These are phyloP conservation scores for Uromyces viciae-fabae DNA, from an alignment of 1,284 basidiomycete species.

Conservation along the genomic window DNA sequence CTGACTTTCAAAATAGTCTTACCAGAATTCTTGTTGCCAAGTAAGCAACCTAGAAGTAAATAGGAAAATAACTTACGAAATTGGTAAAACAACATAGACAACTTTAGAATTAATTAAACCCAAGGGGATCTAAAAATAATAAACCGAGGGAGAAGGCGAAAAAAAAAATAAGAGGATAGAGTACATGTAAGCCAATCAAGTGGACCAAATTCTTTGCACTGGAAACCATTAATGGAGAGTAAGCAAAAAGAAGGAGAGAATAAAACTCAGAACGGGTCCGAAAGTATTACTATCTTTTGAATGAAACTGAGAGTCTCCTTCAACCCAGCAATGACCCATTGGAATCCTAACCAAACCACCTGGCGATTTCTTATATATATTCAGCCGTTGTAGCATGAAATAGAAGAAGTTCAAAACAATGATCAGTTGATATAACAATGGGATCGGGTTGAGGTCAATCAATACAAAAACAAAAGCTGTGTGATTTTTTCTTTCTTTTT, in stretches of 20 bases:
- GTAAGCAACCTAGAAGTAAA: not conserved
- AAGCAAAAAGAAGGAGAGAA: slow-evolving; percentile 56
- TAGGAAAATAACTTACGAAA: not conserved
- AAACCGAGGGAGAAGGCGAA: not conserved
- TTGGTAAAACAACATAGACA: not conserved
- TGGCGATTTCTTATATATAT: too few species aligned
- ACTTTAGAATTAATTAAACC: slow-evolving; percentile 21
- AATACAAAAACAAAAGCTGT: too few species aligned
- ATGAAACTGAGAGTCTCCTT: slow-evolving; percentile 60
- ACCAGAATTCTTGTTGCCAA: not conserved
- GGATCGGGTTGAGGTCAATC: too few species aligned
- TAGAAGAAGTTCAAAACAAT: too few species aligned
- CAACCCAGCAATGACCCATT: slow-evolving; percentile 58
- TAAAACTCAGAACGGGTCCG: slow-evolving; percentile 58
- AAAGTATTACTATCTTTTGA: slow-evolving; percentile 59
- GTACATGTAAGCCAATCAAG: not conserved
- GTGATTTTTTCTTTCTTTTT: too few species aligned
- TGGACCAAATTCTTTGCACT: not conserved
- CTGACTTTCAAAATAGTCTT: too few species aligned
- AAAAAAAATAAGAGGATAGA: not conserved
- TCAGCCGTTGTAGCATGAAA: too few species aligned
- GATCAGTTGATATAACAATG: too few species aligned
- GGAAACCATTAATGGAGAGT: too few species aligned
- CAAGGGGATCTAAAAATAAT: not conserved
- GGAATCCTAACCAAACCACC: slow-evolving; percentile 46